These are phyloP conservation scores for Solanum pennellii DNA, from an alignment of 257 asterid species.

Conservation along the genomic window DNA sequence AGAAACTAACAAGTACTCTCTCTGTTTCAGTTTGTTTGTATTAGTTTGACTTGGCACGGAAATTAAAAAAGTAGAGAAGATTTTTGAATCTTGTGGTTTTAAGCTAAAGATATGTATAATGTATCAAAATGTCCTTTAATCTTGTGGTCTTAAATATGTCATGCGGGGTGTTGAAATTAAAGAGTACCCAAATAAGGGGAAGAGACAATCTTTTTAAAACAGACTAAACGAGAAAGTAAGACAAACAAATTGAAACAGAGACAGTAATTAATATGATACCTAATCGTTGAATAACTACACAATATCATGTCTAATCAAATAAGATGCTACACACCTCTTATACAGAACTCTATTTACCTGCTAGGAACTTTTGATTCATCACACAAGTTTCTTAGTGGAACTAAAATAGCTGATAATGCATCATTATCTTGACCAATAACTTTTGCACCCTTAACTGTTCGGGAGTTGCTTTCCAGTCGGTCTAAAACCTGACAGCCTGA, in stretches of 20 bases:
- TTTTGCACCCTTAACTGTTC: conserved; percentile 80
- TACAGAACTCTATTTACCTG: conserved; percentile 30
- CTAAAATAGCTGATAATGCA: conserved; percentile 63
- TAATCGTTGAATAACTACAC: background rate
- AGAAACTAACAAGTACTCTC: background rate
- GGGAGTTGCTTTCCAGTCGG: conserved; percentile 74
- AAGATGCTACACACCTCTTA: background rate
- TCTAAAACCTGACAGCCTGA: conserved; percentile 84
- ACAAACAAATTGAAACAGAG: background rate
- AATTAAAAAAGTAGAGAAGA: background rate
- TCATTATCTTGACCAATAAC: conserved; percentile 80
- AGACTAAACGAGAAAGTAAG: background rate
- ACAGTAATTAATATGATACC: background rate
- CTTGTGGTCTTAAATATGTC: background rate
- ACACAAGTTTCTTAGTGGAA: conserved; percentile 52
- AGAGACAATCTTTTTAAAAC: background rate
- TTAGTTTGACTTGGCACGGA: background rate
- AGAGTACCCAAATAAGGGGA: background rate
- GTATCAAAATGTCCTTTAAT: background rate
- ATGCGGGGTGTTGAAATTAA: background rate
- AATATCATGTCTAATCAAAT: background rate
- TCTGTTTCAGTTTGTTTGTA: background rate
- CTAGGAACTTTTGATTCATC: conserved; percentile 38
- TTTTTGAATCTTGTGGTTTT: background rate
- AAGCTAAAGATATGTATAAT: background rate